phyloP scores from a whole-genome alignment of 2,329 filamentous ascomycete species.

The Lasiodiplodia hormozganensis region DNA sequence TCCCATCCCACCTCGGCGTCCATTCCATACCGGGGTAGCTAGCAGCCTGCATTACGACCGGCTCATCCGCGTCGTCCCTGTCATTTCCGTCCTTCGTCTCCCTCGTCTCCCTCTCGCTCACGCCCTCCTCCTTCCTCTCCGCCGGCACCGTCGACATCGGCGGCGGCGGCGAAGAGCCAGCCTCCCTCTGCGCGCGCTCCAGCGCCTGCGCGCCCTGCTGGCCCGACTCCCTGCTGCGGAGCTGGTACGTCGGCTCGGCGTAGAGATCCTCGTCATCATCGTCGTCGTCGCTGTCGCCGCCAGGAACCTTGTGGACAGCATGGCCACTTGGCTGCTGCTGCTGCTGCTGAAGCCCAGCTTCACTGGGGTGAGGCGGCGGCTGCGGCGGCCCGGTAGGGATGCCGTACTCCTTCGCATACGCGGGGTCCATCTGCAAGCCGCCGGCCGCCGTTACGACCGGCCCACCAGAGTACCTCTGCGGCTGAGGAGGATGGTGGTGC shows the following conservation, averaged over 20 bases:
- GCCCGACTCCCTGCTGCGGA: constrained; percentile 36
- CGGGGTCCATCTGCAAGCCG: constrained; percentile 12
- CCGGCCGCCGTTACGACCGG: not conserved
- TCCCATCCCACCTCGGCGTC: constrained; percentile 58
- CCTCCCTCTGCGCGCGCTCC: constrained; percentile 13
- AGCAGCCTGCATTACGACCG: constrained; percentile 67
- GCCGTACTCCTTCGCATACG: constrained; percentile 21
- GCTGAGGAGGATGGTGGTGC: not conserved
- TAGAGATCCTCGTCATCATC: constrained; percentile 21
- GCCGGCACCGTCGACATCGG: constrained; percentile 37
- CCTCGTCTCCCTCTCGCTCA: constrained; percentile 36
- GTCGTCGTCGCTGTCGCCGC: constrained; percentile 1
- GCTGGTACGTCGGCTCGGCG: constrained; percentile 36
- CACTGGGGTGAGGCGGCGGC: not conserved
- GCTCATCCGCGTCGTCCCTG: constrained; percentile 52
- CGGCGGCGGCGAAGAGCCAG: not conserved
- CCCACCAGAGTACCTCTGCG: not conserved
- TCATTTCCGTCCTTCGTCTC: not conserved
- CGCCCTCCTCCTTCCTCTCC: constrained; percentile 9
- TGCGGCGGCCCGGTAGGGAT: not conserved
- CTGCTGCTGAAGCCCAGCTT: not conserved
- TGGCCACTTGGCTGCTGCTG: not conserved
- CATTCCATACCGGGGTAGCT: constrained; percentile 76
- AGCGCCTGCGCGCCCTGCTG: constrained; percentile 11
- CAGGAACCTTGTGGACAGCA: not conserved